Conservation (phyloP, 2,329 filamentous ascomycete genomes). For the Xylaria sp. region DNA sequence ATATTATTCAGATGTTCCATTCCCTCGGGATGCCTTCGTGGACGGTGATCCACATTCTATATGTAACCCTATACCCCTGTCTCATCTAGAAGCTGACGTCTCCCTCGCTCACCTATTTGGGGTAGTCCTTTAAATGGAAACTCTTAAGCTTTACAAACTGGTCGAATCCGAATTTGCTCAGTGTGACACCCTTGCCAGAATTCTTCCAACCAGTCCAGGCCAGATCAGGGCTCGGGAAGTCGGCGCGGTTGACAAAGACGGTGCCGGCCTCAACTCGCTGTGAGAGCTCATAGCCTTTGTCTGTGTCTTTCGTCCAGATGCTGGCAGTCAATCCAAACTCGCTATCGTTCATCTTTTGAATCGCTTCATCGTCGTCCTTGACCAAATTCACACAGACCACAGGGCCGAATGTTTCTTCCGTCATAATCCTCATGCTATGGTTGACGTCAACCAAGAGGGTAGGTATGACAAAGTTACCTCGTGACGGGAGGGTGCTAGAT, state of each 20-base stretch:
- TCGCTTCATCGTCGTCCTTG: constrained; percentile 79
- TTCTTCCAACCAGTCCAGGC: constrained; percentile 99
- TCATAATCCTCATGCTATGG: constrained; percentile 90
- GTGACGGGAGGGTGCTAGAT: constrained; percentile 76
- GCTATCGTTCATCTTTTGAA: constrained; percentile 91
- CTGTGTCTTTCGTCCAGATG: constrained; percentile 92
- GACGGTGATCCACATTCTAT: constrained; percentile 25
- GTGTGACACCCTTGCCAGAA: constrained; percentile 88
- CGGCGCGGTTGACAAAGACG: constrained; percentile 94
- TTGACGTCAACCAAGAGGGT: constrained; percentile 82
- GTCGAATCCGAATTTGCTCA: constrained; percentile 91
- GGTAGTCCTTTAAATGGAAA: constrained; percentile 88
- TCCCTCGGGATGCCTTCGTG: constrained; percentile 30
- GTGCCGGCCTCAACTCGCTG: constrained; percentile 90
- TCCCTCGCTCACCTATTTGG: constrained; percentile 56
- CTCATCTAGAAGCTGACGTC: constrained; percentile 14
- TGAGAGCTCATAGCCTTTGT: constrained; percentile 77
- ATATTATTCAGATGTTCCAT: constrained; percentile 28
- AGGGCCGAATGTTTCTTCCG: constrained; percentile 93
- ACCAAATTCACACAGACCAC: constrained; percentile 93
- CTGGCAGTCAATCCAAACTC: constrained; percentile 95
- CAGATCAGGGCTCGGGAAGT: constrained; percentile 90
- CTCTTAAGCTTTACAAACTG: constrained; percentile 97
- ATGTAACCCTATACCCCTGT: constrained; percentile 11
- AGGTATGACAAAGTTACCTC: constrained; percentile 89